Evolutionary conservation across 805 yeast species (phyloP).

Genomic region (Clavispora santaluciae): DNA sequence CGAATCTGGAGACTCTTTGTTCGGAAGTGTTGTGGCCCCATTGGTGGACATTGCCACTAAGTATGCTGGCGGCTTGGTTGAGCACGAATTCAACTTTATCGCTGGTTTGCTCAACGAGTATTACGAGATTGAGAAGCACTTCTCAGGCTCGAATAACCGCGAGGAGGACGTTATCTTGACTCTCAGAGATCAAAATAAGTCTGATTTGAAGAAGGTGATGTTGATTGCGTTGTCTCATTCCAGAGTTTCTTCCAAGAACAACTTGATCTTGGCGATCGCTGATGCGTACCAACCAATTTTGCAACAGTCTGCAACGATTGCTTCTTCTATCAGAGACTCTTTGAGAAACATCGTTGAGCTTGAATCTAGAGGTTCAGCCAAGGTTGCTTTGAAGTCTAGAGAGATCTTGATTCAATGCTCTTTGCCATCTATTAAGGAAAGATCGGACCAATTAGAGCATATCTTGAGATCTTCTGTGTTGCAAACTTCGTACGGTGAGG

Average conservation of each 20-base stretch:
- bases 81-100: constrained; percentile 78
- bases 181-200: constrained; percentile 83
- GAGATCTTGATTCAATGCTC: constrained; percentile 96
- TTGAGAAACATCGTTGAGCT: constrained; percentile 80
- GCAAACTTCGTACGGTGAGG: constrained; percentile 83
- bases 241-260: constrained; percentile 89
- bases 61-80: constrained; percentile 69
- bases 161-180: constrained; percentile 86
- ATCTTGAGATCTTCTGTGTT: constrained; percentile 88
- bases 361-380: constrained; percentile 86
- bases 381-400: constrained; percentile 91
- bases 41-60: constrained; percentile 63
- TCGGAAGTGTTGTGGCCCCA: constrained; percentile 64
- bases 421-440: constrained; percentile 90
- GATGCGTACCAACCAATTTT: constrained; percentile 75
- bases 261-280: constrained; percentile 78
- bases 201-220: constrained; percentile 70
- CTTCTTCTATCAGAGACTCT: constrained; percentile 61
- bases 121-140: constrained; percentile 70
- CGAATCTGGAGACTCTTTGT: constrained; percentile 39
- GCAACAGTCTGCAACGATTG: constrained; percentile 61
- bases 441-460: constrained; percentile 96
- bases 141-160: constrained; percentile 69
- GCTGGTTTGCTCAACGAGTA: constrained; percentile 67
- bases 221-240: constrained; percentile 79